Conservation (phyloP, 2,329 filamentous ascomycete genomes). For the Colletotrichum neosansevieriae region DNA sequence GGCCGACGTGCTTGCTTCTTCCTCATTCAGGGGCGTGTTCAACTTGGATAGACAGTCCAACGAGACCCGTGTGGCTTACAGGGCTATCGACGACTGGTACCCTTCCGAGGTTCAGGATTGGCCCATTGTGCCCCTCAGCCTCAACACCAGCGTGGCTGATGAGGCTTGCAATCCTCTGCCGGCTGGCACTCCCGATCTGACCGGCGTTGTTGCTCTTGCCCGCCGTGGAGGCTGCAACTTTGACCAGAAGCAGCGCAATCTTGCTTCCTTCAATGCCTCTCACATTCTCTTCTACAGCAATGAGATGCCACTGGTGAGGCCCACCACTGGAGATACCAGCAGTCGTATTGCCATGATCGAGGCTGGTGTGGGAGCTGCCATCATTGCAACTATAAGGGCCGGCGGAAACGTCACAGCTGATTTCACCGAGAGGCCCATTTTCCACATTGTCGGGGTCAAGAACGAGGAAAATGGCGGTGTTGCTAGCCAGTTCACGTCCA, state of each 20-base stretch:
- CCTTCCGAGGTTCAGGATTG: constrained; percentile 39
- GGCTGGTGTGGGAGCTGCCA: constrained; percentile 38
- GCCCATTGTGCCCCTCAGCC: constrained; percentile 45
- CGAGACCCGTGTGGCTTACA: constrained; percentile 33
- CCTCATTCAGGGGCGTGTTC: constrained; percentile 32
- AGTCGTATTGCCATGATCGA: constrained; percentile 39
- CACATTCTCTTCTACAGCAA: constrained; percentile 55
- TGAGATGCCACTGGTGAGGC: constrained; percentile 36
- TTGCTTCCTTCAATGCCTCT: constrained; percentile 53
- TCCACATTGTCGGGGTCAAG: constrained; percentile 41
- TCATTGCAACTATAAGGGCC: constrained; percentile 38
- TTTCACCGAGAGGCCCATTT: constrained; percentile 38
- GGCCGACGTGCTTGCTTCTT: constrained; percentile 36
- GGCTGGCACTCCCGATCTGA: constrained; percentile 53
- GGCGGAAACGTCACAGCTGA: constrained; percentile 41
- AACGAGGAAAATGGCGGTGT: constrained; percentile 47
- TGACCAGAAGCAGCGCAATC: constrained; percentile 51
- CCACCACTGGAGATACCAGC: constrained; percentile 15
- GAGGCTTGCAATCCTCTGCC: constrained; percentile 56
- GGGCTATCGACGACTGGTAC: constrained; percentile 27
- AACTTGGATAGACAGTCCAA: constrained; percentile 10
- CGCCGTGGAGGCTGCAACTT: constrained; percentile 55
- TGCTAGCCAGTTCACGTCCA: constrained; percentile 52
- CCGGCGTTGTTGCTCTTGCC: constrained; percentile 55
- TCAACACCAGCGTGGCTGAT: constrained; percentile 40